phyloP scores from a whole-genome alignment of 2,329 filamentous ascomycete genomes.

The Aspergillus hortae region DNA sequence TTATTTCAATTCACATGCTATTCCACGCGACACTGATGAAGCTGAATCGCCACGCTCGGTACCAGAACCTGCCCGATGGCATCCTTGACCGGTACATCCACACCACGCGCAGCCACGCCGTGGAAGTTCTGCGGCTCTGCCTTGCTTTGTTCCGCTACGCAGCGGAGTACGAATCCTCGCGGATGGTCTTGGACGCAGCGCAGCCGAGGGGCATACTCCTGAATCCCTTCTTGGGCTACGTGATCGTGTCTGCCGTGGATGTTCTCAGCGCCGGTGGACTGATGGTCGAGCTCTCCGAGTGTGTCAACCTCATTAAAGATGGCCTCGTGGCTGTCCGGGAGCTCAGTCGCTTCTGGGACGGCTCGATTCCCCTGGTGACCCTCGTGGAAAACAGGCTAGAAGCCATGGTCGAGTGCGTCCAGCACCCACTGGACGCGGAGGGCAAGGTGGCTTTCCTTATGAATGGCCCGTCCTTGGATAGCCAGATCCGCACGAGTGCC shows the following conservation, averaged over 20 bases:
- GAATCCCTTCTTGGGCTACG: conserved; percentile 61
- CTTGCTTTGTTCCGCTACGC: conserved; percentile 22
- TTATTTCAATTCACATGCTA: conserved; percentile 64
- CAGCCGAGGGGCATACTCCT: conserved; percentile 43
- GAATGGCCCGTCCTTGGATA: conserved; percentile 36
- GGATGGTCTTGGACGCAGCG: conserved; percentile 14
- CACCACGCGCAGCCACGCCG: conserved; percentile 51
- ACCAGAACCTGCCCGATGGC: conserved; percentile 40
- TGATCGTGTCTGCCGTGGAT: conserved; percentile 62
- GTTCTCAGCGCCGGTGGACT: conserved; percentile 60
- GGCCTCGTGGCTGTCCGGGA: conserved; percentile 55
- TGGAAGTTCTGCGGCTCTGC: conserved; percentile 48
- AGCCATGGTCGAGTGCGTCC: conserved; percentile 37
- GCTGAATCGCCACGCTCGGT: conserved; percentile 59
- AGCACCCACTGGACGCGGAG: conserved; percentile 30
- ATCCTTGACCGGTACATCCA: conserved; percentile 46
- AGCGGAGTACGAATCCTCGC: conserved; percentile 20
- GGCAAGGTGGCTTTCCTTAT: conserved; percentile 37
- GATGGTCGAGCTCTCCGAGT: conserved; percentile 48
- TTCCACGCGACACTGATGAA: conserved; percentile 63
- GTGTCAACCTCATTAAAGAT: conserved; percentile 54
- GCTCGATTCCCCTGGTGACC: conserved; percentile 50
- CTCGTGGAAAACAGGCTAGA: conserved; percentile 48
- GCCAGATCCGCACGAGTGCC: conserved; percentile 28
- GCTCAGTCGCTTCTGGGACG: conserved; percentile 58